phyloP scores from a whole-genome alignment of 2,329 filamentous ascomycete species.

The Pyrenochaeta sp. region DNA sequence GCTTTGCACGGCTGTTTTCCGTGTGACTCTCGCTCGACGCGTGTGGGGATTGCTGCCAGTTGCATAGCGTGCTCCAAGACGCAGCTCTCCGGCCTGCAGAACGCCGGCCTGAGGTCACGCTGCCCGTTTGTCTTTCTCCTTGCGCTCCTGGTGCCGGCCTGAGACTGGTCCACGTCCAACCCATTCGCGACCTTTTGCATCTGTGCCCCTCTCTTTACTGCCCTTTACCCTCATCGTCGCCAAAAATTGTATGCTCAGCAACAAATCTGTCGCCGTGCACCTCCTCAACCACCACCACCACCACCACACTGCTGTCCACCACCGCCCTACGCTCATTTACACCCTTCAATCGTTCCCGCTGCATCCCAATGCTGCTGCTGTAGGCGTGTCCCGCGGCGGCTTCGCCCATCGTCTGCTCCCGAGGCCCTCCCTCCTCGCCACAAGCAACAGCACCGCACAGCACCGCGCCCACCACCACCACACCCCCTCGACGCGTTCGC shows the following conservation, averaged over 20 bases:
- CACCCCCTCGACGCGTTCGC: slow-evolving; percentile 10
- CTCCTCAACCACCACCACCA: no score
- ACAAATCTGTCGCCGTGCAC: slow-evolving; percentile 6
- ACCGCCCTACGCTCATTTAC: slow-evolving; percentile 23
- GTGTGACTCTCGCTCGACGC: slow-evolving; percentile 21
- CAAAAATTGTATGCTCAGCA: slow-evolving; percentile 16
- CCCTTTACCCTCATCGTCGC: slow-evolving; percentile 10
- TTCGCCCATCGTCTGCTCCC: slow-evolving; percentile 8
- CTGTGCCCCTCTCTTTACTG: slow-evolving; percentile 20
- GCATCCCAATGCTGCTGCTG: slow-evolving; percentile 35
- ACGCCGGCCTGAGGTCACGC: slow-evolving; percentile 9
- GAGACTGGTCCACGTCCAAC: slow-evolving; percentile 6
- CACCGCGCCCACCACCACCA: neutral
- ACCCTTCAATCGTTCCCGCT: slow-evolving; percentile 35
- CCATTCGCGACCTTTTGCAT: slow-evolving; percentile 1
- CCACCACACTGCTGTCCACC: slow-evolving; percentile 4
- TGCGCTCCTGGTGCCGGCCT: slow-evolving; percentile 7
- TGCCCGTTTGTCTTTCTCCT: slow-evolving; percentile 5
- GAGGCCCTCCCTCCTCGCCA: slow-evolving; percentile 10
- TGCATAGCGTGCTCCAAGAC: slow-evolving; percentile 1
- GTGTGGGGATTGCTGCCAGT: slow-evolving; percentile 25
- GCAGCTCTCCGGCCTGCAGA: slow-evolving; percentile 5
- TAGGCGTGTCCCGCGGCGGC: slow-evolving; percentile 28
- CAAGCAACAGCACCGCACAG: slow-evolving; percentile 19
- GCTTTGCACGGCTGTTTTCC: slow-evolving; percentile 19